Base-by-base conservation (phyloP, 371 early-diverging fungal species). In the Rhizomucor pusillus region DNA sequence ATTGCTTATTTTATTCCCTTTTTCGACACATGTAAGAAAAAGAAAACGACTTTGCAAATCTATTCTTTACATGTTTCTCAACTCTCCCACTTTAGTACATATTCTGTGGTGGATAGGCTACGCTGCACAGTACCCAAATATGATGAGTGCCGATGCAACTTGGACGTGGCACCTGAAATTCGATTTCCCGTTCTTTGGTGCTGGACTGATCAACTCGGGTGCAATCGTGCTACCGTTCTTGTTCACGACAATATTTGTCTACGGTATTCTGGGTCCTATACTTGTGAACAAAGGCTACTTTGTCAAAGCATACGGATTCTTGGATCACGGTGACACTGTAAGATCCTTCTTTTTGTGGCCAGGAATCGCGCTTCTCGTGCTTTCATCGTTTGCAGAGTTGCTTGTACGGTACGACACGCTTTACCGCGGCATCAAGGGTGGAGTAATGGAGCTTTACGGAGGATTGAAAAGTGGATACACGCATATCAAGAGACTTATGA, bases 291-390 rank as follows among this genome's bases (percentile, higher is more conserved):
- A 62, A 25, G 78, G 82, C 11, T 65, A 56, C 54, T 63, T 80
- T 61, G 58, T 60, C 29, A 56, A 59, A 3, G 47, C 58, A 7
- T 63, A 57, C 35, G 76, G 80, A 35, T 77, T 79, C 62, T 58
- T 56, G 13, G 14, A 47, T 1, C 40, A 40, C 6, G 70, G 71
- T 43, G 66, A 67, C 25, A 69, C 75, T 36, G 74, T 71, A 12
- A 74, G 79, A 35, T 71, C 70, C 22, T 81, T 82, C 79, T 79
- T 80, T 66, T 60, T 84, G 14, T 84, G 84, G 88, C 86, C 87
- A 14, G 90, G 90, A 56, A 83, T 89, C 59, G 79, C 82, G 1
- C 63, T 88, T 40, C 84, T 89, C 80, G 73, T 85, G 33, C 65
- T 79, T 25, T 60, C 82, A 45, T 69, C 84, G 9, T 84, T 88